Base-by-base conservation (phyloP, 83 land plant genomes). In the Isoetes engelmannii region DNA sequence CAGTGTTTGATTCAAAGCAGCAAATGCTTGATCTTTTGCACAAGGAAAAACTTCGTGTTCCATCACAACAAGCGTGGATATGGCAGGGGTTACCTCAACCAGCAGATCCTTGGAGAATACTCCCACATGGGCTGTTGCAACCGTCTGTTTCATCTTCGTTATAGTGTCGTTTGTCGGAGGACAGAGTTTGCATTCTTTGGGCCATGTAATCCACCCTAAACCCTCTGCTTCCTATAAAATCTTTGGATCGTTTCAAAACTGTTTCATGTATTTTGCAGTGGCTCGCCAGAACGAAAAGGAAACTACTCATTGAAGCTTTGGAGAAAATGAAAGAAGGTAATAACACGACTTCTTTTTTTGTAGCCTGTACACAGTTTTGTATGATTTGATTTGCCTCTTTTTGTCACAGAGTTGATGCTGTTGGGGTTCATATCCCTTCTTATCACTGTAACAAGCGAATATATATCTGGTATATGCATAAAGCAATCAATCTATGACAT, bases 361-460 rank as follows among this genome's bases (percentile, higher is more conserved):
- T 10, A 15, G 10, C 42, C 48, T 67, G 28, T 47, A 18, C 15
- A 20, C 47, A 4, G 15, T 6, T 28, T n/a, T 5, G 13, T 3
- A 13, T 68, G 5, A 12, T 17, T 9, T 62, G 8, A 57, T 46
- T 4, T 72, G 42, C 47, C 21, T 17, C 5, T 68, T 28, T 45
- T 17, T 43, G 44, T 72, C 62, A 45, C 68, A 88, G 92, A 88
- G 82, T 72, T 88, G 48, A 88, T 88, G 92, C 68, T 88, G 67
- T 86, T 88, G 72, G 92, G 92, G 65, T 74, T 88, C 46, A 81
- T 88, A 63, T 88, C 92, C 17, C 62, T 88, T 67, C 20, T 88
- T 68, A 68, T 88, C 83, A 79, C 81, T 43, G 89, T 81, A 74
- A 83, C 83, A 45, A 78, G 79, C 53, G 71, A 77, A 59, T 75